Conservation (phyloP, 208 protist genomes). For the Crithidia bombi region DNA sequence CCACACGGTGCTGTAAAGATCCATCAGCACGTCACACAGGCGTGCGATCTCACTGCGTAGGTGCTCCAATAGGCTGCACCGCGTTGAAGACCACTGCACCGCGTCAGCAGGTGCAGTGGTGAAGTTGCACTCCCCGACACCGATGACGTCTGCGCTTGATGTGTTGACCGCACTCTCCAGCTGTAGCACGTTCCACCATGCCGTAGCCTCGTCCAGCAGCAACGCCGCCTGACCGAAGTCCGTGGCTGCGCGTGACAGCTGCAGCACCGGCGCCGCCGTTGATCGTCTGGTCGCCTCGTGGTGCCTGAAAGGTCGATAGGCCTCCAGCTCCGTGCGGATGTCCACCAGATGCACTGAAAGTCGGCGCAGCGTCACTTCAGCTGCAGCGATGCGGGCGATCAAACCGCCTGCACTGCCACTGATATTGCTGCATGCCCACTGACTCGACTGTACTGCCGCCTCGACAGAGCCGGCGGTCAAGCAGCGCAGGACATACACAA, state of each 20-base stretch:
- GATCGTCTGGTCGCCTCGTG: neutral
- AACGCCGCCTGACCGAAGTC: neutral
- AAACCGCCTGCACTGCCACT: neutral
- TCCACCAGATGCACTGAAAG: neutral
- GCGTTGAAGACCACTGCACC: neutral
- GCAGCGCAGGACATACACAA: conserved; percentile 20
- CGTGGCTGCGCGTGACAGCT: neutral
- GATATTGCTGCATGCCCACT: neutral
- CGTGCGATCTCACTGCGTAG: neutral
- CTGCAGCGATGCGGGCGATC: conserved; percentile 22
- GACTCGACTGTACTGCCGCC: neutral
- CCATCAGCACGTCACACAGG: neutral
- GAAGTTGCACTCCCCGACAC: neutral
- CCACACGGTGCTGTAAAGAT: conserved; percentile 23
- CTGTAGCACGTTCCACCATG: conserved; percentile 22
- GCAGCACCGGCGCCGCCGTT: neutral
- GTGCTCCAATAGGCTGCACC: neutral
- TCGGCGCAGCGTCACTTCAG: conserved; percentile 8
- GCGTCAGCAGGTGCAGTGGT: neutral
- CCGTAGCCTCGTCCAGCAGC: conserved; percentile 23
- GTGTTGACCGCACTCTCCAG: conserved; percentile 8
- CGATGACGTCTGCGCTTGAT: neutral
- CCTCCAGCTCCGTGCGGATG: neutral
- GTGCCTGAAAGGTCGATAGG: no score
- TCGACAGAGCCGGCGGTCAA: neutral